These are phyloP conservation scores for Mucor velutinosus DNA, from an alignment of 371 early-diverging fungal genomes.

Conservation along the genomic window DNA sequence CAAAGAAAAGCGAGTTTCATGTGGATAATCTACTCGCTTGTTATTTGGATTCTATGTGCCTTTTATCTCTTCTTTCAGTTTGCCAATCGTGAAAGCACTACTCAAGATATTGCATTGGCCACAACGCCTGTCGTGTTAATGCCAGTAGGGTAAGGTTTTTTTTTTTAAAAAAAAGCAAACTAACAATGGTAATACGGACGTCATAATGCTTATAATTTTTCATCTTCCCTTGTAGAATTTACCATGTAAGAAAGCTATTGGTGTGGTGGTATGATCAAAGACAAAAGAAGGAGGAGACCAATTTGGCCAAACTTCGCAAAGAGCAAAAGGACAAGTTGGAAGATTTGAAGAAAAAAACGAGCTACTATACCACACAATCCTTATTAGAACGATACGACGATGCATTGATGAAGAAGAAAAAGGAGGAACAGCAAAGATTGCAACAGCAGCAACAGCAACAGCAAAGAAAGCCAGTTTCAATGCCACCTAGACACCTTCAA, in stretches of 20 bases:
- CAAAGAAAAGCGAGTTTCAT: conserved; percentile 65
- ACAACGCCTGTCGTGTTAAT: conserved; percentile 48
- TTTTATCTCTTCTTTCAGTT: conserved; percentile 41
- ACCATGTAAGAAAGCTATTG: conserved; percentile 48
- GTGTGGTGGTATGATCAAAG: conserved; percentile 62
- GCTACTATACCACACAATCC: conserved; percentile 86
- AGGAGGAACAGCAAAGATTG: conserved; percentile 8
- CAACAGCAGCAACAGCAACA: conserved; percentile 14
- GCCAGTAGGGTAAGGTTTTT: conserved; percentile 24
- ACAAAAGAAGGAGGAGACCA: conserved; percentile 61
- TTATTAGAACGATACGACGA: conserved; percentile 89
- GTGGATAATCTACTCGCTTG: conserved; percentile 73
- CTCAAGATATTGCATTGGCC: conserved; percentile 30
- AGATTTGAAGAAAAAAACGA: conserved; percentile 86
- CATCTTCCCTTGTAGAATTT: conserved; percentile 11
- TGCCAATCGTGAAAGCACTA: background rate
- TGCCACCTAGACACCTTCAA: conserved; percentile 13
- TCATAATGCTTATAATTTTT: background rate
- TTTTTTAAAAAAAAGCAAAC: background rate
- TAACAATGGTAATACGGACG: background rate
- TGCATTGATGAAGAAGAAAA: conserved; percentile 24
- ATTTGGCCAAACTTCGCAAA: conserved; percentile 53
- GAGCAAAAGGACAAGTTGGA: conserved; percentile 77
- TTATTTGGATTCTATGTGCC: conserved; percentile 68
- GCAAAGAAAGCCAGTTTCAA: conserved; percentile 23